phyloP scores from a whole-genome alignment of 148 eudicot species.

The Rhododendron kiyosumense region DNA sequence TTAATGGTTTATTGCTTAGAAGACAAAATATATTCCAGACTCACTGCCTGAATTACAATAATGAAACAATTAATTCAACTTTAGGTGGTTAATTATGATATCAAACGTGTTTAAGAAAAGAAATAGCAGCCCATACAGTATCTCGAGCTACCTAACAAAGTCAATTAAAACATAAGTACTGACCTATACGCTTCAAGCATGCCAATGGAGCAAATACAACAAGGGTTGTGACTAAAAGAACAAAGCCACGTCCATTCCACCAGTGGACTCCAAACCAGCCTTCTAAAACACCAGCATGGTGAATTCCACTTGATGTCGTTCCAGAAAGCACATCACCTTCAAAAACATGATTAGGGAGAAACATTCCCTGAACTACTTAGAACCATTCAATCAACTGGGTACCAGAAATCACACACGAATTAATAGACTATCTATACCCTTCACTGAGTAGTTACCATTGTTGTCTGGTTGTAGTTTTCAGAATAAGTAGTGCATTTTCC shows the following conservation, averaged over 20 bases:
- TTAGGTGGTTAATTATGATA: not conserved
- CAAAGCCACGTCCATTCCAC: conserved; percentile 61
- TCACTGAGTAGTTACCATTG: not conserved
- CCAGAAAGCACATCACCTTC: conserved; percentile 76
- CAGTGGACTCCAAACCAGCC: conserved; percentile 54
- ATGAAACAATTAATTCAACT: not conserved
- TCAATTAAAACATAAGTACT: conserved; percentile 10
- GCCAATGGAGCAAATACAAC: conserved; percentile 61
- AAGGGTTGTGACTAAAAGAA: conserved; percentile 45
- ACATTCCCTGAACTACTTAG: not conserved
- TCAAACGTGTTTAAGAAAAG: not conserved
- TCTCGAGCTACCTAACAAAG: not conserved
- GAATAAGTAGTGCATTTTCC: not conserved
- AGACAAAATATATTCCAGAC: not conserved
- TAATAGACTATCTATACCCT: not conserved
- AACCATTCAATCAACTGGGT: not conserved
- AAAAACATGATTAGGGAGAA: not conserved
- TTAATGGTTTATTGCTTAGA: not conserved
- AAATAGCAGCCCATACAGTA: not conserved
- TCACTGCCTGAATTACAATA: not conserved
- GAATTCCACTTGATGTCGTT: conserved; percentile 53
- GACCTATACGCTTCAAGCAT: conserved; percentile 71
- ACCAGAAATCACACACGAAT: not conserved
- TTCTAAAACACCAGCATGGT: conserved; percentile 70
- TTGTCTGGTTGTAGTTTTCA: not conserved